Percentiles rank a stretch among this genome's conserved stretches.
Evolutionary conservation across 2,329 filamentous ascomycete species (phyloP).

Genomic region (Cyphellophora europaea): DNA sequence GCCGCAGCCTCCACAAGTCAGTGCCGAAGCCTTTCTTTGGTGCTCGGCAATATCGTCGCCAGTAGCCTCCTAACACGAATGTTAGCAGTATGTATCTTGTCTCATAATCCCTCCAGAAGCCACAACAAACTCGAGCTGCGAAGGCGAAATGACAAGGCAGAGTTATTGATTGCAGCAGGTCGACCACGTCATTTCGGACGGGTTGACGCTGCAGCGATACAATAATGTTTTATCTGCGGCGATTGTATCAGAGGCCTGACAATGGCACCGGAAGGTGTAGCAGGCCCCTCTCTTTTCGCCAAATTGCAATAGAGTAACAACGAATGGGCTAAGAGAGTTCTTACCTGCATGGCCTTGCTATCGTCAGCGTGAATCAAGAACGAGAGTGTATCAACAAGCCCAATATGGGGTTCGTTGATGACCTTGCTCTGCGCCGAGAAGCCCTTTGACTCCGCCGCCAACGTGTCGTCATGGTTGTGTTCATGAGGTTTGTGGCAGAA

Average conservation of each 20-base stretch:
- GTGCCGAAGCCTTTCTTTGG: too few relatives aligned
- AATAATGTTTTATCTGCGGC: conserved; percentile 38
- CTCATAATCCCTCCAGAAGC: conserved; percentile 25
- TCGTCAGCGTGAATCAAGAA: conserved; percentile 64
- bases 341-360: conserved; percentile 41
- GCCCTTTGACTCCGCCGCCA: conserved; percentile 52
- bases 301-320: conserved; percentile 15
- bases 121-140: conserved; percentile 16
- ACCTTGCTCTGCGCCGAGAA: conserved; percentile 78
- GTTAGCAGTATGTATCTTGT: conserved; percentile 25
- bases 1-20: conserved; percentile 25
- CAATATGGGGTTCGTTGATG: conserved; percentile 53
- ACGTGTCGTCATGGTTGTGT: conserved; percentile 30
- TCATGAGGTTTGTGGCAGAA: conserved; percentile 85
- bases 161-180: too few relatives aligned
- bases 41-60: not conserved
- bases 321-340: too few relatives aligned
- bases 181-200: too few relatives aligned
- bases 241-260: conserved; percentile 50
- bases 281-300: conserved; percentile 49
- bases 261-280: conserved; percentile 27
- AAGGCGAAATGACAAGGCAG: conserved; percentile 17
- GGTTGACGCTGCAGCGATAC: too few relatives aligned
- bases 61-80: conserved; percentile 1
- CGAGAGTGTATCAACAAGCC: conserved; percentile 71